A percentile compares a stretch with the other conserved stretches of the same genome.
These are phyloP conservation scores for Polyporus arcularius DNA, from an alignment of 768 basidiomycete species.

Conservation along the genomic window DNA sequence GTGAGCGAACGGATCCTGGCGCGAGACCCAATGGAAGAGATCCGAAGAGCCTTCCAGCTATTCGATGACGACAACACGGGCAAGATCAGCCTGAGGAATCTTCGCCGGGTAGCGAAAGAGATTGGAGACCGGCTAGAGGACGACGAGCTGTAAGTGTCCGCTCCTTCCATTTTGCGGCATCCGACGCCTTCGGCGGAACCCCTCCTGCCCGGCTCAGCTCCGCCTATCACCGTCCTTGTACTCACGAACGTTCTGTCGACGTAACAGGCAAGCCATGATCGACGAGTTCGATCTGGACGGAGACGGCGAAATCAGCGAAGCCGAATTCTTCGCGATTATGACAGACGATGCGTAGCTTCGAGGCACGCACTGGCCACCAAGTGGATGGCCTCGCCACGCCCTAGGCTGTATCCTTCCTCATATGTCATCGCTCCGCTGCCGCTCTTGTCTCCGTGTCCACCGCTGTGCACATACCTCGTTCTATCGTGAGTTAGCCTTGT, in stretches of 20 bases:
- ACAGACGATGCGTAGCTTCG: conserved; percentile 74
- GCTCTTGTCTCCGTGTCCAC: not conserved
- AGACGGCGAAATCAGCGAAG: conserved; percentile 95
- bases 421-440: conserved; percentile 13
- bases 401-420: too few relatives aligned
- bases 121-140: conserved; percentile 94
- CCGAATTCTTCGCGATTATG: conserved; percentile 98
- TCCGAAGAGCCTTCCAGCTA: conserved; percentile 91
- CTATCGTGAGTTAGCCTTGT: not conserved
- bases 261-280: conserved; percentile 96
- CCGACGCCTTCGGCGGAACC: not conserved
- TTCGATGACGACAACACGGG: conserved; percentile 97
- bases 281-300: conserved; percentile 99
- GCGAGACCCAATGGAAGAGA: conserved; percentile 96
- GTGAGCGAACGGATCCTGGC: conserved; percentile 94
- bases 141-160: conserved; percentile 83
- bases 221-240: not conserved
- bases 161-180: not conserved
- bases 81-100: conserved; percentile 88
- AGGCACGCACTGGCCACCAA: conserved; percentile 3
- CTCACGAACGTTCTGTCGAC: not conserved
- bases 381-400: conserved; percentile 7
- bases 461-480: not conserved
- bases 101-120: conserved; percentile 93
- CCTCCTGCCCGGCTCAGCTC: too few relatives aligned